Evolutionary conservation across 2,329 filamentous ascomycete species (phyloP).

Genomic region (Aspergillus sp.): DNA sequence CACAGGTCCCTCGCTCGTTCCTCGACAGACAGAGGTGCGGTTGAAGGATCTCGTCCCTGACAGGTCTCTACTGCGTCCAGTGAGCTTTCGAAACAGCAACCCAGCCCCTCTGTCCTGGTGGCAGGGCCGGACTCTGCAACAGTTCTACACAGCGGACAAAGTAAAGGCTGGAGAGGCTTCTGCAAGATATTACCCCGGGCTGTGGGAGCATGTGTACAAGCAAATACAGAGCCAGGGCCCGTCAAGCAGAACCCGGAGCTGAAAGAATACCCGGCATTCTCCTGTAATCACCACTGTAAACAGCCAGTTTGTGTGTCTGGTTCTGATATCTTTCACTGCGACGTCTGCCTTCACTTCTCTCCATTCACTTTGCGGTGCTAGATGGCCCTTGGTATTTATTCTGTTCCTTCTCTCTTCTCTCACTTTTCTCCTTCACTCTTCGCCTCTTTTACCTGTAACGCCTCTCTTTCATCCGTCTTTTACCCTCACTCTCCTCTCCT

Average conservation of each 20-base stretch:
- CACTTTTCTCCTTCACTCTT: slow-evolving; percentile 2
- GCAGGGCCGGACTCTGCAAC: slow-evolving; percentile 24
- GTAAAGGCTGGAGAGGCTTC: slow-evolving; percentile 30
- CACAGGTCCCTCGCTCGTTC: slow-evolving; percentile 37
- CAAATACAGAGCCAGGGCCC: slow-evolving; percentile 25
- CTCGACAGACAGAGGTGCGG: slow-evolving; percentile 32
- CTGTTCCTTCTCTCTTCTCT: neutral
- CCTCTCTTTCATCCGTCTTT: slow-evolving; percentile 1
- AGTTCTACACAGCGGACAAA: slow-evolving; percentile 32
- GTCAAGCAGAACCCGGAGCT: slow-evolving; percentile 3
- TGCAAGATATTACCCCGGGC: slow-evolving; percentile 32
- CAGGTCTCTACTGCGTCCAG: slow-evolving; percentile 28
- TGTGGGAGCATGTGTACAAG: slow-evolving; percentile 36
- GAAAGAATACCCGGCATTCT: too few species aligned
- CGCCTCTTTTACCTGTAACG: neutral
- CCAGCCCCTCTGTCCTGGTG: slow-evolving; percentile 29
- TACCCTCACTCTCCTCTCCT: slow-evolving; percentile 1
- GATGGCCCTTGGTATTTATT: too few species aligned
- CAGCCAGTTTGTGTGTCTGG: too few species aligned
- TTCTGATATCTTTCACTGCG: too few species aligned
- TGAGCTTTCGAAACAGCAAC: slow-evolving; percentile 32
- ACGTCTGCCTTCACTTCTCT: too few species aligned
- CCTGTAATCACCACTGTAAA: too few species aligned
- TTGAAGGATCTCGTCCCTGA: slow-evolving; percentile 33
- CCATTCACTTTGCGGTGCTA: too few species aligned